phyloP scores from a whole-genome alignment of 2,329 filamentous ascomycete genomes.

The Arthrobotrys pseudoclavata region DNA sequence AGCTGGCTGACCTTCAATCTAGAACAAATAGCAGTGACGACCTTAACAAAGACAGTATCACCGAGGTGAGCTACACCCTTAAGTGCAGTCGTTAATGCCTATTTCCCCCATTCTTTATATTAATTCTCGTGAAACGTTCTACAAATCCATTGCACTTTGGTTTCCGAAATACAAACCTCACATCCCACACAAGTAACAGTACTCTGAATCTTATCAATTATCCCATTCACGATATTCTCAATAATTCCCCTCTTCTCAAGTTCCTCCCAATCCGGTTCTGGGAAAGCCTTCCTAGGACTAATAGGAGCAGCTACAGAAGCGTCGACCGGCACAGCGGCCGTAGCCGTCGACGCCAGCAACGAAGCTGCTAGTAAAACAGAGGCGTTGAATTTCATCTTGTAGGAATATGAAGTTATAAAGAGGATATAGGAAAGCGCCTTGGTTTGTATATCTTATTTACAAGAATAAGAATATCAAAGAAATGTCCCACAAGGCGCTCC shows the following conservation, averaged over 20 bases:
- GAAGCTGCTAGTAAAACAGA: constrained; percentile 35
- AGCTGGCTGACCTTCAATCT: constrained; percentile 37
- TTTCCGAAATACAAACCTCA: constrained; percentile 25
- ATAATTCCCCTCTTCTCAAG: constrained; percentile 50
- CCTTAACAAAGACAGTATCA: constrained; percentile 51
- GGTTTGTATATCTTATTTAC: background rate
- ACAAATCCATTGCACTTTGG: background rate
- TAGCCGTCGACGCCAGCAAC: constrained; percentile 31
- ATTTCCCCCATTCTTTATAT: background rate
- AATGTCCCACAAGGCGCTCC: background rate
- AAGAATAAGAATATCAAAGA: background rate
- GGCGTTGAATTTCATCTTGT: constrained; percentile 40
- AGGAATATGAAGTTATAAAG: background rate
- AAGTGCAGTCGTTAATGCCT: constrained; percentile 50
- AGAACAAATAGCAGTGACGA: constrained; percentile 43
- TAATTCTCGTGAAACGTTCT: background rate
- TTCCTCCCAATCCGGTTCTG: constrained; percentile 48
- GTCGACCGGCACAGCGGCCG: constrained; percentile 1
- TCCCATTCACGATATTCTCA: constrained; percentile 36
- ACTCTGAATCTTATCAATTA: constrained; percentile 48
- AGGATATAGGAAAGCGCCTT: background rate
- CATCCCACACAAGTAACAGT: constrained; percentile 49
- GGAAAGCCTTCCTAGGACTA: constrained; percentile 47
- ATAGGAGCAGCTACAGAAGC: constrained; percentile 37
- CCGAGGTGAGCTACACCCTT: constrained; percentile 46